These are phyloP conservation scores for Erodium texanum DNA, from an alignment of 441 rosid genomes.

Conservation along the genomic window DNA sequence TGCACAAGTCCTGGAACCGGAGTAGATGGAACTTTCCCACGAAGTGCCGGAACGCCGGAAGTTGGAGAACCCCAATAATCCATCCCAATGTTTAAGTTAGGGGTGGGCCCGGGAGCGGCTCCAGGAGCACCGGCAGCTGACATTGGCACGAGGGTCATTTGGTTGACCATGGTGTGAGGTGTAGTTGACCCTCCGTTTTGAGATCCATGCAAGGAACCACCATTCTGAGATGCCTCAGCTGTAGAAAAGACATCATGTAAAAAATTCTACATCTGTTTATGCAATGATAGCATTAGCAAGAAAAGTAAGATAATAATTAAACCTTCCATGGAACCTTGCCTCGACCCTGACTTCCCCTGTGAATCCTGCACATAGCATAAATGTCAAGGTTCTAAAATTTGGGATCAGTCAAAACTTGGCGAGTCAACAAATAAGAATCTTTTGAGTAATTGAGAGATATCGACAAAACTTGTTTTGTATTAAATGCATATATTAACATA, in stretches of 20 bases:
- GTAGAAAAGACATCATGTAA: conserved; percentile 20
- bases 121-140: conserved; percentile 41
- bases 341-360: conserved; percentile 59
- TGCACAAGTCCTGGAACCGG: conserved; percentile 65
- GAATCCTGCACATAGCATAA: conserved; percentile 46
- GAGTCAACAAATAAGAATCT: too few species aligned
- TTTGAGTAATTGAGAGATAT: too few species aligned
- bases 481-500: too few species aligned
- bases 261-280: conserved; percentile 7
- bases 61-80: conserved; percentile 83
- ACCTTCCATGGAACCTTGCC: conserved; percentile 70
- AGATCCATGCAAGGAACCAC: conserved; percentile 47
- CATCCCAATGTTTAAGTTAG: conserved; percentile 91
- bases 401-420: too few species aligned
- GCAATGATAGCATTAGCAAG: conserved; percentile 7
- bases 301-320: conserved; percentile 13
- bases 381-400: too few species aligned
- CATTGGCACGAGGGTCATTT: conserved; percentile 37
- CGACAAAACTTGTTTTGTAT: too few species aligned
- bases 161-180: conserved; percentile 40
- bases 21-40: conserved; percentile 59
- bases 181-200: conserved; percentile 57
- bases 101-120: conserved; percentile 65
- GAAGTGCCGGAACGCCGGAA: conserved; percentile 45
- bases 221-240: conserved; percentile 70